Percentiles rank a stretch among this genome's conserved stretches.
Evolutionary conservation across 129 eudicot species (phyloP).

Genomic region (Saposhnikovia divaricata): DNA sequence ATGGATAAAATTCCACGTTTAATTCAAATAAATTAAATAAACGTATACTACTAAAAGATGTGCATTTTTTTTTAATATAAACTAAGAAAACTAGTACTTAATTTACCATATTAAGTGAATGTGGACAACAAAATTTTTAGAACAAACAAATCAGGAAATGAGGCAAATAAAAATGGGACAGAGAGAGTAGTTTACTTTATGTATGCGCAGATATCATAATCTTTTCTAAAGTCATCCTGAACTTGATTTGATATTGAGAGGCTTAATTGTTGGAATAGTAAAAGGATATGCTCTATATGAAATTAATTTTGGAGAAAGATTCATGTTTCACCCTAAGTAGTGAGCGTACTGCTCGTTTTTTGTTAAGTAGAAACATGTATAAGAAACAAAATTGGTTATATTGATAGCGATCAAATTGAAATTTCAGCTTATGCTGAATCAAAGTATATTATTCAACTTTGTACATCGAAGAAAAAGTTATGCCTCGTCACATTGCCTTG

Average conservation of each 20-base stretch:
- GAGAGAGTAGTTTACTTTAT: neutral
- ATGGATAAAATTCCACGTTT: too few relatives aligned
- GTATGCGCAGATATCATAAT: neutral
- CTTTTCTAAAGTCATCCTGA: neutral
- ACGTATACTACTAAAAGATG: too few relatives aligned
- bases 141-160: too few relatives aligned
- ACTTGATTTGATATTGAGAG: neutral
- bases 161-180: too few relatives aligned
- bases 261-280: neutral
- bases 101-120: too few relatives aligned
- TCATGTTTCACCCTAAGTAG: neutral
- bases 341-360: neutral
- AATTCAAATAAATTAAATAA: too few relatives aligned
- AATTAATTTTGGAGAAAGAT: neutral
- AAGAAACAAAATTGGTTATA: neutral
- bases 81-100: too few relatives aligned
- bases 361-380: neutral
- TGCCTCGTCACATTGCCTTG: neutral
- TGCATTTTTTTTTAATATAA: too few relatives aligned
- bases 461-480: neutral
- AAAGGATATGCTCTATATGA: neutral
- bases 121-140: too few relatives aligned
- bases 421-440: neutral
- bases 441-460: neutral
- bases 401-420: neutral